Evolutionary conservation across 2,329 filamentous ascomycete species (phyloP).

Genomic region (Aspergillus pseudotamarii): DNA sequence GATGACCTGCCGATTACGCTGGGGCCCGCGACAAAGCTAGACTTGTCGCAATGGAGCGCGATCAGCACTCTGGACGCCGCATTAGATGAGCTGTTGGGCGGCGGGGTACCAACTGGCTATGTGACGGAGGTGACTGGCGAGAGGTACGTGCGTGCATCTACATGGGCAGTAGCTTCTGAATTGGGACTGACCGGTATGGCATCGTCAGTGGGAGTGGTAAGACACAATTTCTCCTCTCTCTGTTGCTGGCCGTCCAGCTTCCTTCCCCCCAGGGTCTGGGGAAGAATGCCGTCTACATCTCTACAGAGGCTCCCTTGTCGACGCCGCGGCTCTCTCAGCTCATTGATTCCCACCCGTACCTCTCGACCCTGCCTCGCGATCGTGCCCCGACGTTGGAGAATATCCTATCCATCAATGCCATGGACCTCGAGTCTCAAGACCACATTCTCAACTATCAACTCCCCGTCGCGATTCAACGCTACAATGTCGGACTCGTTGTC

Average conservation of each 20-base stretch:
- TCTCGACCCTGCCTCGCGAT: constrained; percentile 49
- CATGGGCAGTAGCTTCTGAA: not conserved
- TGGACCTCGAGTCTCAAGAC: constrained; percentile 91
- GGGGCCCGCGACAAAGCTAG: constrained; percentile 32
- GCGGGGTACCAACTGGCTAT: constrained; percentile 78
- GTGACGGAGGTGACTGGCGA: constrained; percentile 91
- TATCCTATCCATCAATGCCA: constrained; percentile 79
- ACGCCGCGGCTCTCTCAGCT: constrained; percentile 82
- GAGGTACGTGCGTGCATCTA: constrained; percentile 55
- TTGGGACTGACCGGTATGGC: not conserved
- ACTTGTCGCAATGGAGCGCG: constrained; percentile 50
- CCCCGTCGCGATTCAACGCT: constrained; percentile 76
- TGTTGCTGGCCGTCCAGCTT: constrained; percentile 84
- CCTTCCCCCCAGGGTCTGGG: constrained; percentile 70
- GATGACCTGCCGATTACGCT: constrained; percentile 22
- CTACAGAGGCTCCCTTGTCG: constrained; percentile 83
- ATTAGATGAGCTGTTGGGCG: constrained; percentile 72
- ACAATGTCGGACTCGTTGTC: constrained; percentile 78
- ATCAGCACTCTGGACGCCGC: constrained; percentile 80
- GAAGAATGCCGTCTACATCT: constrained; percentile 84
- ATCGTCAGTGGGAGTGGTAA: constrained; percentile 78
- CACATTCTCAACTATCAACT: constrained; percentile 93
- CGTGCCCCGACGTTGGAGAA: constrained; percentile 68
- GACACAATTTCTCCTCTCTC: constrained; percentile 85
- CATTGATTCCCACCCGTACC: constrained; percentile 65